A percentile compares a stretch with the other conserved stretches of the same genome.
phyloP scores from a whole-genome alignment of 1,284 basidiomycete genomes.

The Termitomyces sp. region DNA sequence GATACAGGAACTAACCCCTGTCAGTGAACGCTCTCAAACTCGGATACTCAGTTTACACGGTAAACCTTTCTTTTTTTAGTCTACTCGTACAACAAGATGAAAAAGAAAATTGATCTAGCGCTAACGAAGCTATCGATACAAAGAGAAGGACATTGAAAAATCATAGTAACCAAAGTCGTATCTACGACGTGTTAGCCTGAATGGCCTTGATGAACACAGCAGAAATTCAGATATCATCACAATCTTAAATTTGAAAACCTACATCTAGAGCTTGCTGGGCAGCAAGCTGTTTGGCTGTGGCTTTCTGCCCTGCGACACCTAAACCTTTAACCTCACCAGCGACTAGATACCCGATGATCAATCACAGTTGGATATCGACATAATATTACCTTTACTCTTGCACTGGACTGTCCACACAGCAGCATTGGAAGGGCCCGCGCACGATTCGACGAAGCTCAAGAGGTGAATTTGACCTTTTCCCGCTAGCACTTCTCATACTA shows the following conservation, averaged over 20 bases:
- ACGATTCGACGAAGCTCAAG: constrained; percentile 37
- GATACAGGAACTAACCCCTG: too few species aligned
- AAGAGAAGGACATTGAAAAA: background rate
- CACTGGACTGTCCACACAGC: constrained; percentile 47
- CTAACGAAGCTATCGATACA: background rate
- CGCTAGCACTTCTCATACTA: constrained; percentile 34
- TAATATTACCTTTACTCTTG: constrained; percentile 39
- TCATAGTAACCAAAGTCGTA: background rate
- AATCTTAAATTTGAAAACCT: constrained; percentile 5
- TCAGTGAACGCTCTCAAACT: too few species aligned
- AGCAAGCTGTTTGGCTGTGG: constrained; percentile 49
- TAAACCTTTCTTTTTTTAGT: too few species aligned
- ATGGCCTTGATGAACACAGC: constrained; percentile 7
- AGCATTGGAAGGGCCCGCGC: constrained; percentile 35
- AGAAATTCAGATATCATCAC: background rate
- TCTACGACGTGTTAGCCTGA: background rate
- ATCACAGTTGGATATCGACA: background rate
- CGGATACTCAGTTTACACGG: too few species aligned
- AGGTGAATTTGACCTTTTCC: constrained; percentile 20
- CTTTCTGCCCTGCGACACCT: constrained; percentile 36
- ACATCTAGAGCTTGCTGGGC: constrained; percentile 42
- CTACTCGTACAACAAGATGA: background rate
- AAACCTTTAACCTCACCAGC: constrained; percentile 40
- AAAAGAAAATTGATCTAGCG: background rate
- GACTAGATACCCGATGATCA: constrained; percentile 31